These are phyloP conservation scores for Raphanus raphanistrum DNA, from an alignment of 345 rosid genomes.

Conservation along the genomic window DNA sequence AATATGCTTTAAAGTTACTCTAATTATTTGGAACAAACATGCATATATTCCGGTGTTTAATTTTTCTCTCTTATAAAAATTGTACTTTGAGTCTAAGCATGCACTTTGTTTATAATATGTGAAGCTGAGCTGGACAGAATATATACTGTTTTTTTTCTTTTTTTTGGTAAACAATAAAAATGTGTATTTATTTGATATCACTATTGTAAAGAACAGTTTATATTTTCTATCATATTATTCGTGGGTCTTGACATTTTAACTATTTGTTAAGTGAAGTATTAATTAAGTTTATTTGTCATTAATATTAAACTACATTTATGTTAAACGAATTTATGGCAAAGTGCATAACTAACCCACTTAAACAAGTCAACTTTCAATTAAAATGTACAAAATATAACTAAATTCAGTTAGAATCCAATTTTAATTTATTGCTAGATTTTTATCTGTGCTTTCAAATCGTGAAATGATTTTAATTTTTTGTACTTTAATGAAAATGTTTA, in stretches of 20 bases:
- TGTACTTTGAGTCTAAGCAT: slow-evolving; percentile 40
- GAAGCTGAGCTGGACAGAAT: slow-evolving; percentile 1
- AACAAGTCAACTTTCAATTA: not conserved
- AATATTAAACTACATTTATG: not conserved
- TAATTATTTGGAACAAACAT: slow-evolving; percentile 50
- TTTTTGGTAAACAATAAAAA: not conserved
- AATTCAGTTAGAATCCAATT: not conserved
- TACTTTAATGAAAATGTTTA: too few relatives aligned
- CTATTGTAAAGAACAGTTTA: not conserved
- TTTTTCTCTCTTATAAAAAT: not conserved
- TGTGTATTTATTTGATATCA: slow-evolving; percentile 6
- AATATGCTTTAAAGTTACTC: slow-evolving; percentile 74
- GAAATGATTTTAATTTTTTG: too few relatives aligned
- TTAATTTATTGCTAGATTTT: too few relatives aligned
- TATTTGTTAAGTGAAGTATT: not conserved
- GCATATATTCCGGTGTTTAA: slow-evolving; percentile 40
- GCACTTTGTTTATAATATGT: slow-evolving; percentile 29
- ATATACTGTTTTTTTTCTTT: not conserved
- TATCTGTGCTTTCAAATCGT: too few relatives aligned
- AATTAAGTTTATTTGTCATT: not conserved
- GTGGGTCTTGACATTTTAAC: not conserved
- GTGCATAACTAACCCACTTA: not conserved
- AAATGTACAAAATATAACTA: not conserved
- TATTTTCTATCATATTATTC: not conserved
- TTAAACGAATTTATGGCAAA: not conserved